A percentile compares a stretch with the other conserved stretches of the same genome.
Conservation (phyloP, 208 protist species). For the Angomonas deanei region DNA sequence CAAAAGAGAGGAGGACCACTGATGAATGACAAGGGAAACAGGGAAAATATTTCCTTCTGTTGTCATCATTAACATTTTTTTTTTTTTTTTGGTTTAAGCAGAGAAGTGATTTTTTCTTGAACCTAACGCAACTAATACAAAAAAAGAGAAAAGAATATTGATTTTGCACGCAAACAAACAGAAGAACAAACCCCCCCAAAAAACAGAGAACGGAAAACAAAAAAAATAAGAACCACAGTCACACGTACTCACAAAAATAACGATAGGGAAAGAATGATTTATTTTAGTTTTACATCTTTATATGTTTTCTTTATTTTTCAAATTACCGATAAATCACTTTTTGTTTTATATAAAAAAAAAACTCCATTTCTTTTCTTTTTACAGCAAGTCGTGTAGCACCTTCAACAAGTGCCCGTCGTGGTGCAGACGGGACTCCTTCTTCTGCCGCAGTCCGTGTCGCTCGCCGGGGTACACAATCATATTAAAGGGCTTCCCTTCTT, state of each 20-base stretch:
- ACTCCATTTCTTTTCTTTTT: neutral
- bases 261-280: constrained; percentile 7
- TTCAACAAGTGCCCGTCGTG: constrained; percentile 74
- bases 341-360: constrained; percentile 10
- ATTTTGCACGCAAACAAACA: constrained; percentile 4
- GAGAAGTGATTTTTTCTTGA: neutral
- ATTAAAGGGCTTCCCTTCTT: constrained; percentile 77
- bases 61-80: neutral
- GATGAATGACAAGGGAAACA: neutral
- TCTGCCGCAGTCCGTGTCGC: constrained; percentile 81
- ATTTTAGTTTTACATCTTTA: neutral
- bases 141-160: constrained; percentile 5
- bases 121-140: constrained; percentile 8
- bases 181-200: neutral
- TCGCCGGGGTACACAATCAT: constrained; percentile 86
- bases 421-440: constrained; percentile 52
- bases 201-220: constrained; percentile 10
- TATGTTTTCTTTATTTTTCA: neutral
- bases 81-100: neutral
- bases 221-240: neutral
- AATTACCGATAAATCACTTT: neutral
- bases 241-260: constrained; percentile 8
- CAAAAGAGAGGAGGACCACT: neutral
- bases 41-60: no score
- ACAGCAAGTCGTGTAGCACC: constrained; percentile 55